Conservation (phyloP, 768 basidiomycete genomes). For the Leccinum subtestaceum region DNA sequence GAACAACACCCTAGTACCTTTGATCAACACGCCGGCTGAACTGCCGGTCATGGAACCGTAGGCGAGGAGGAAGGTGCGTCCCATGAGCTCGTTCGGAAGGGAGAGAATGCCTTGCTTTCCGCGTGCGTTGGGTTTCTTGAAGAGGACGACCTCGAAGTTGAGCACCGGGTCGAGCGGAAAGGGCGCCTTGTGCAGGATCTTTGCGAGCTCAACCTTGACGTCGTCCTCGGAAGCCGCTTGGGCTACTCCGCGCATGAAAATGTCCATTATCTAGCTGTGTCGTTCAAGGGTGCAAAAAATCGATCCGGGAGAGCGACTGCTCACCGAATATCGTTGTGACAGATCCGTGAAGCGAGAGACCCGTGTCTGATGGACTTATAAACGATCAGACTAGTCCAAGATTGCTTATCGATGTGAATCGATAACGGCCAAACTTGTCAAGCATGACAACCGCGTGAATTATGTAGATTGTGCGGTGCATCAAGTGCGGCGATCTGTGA, state of each 20-base stretch:
- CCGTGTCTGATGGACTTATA: slow-evolving; percentile 15
- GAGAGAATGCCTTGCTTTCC: slow-evolving; percentile 33
- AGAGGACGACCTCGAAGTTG: slow-evolving; percentile 37
- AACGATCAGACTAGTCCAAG: not conserved
- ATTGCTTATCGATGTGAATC: not conserved
- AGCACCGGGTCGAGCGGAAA: slow-evolving; percentile 25
- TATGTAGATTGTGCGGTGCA: not conserved
- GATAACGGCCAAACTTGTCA: slow-evolving; percentile 15
- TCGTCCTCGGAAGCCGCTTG: slow-evolving; percentile 31
- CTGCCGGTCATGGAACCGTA: slow-evolving; percentile 19
- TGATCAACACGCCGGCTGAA: slow-evolving; percentile 25
- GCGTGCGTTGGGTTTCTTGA: slow-evolving; percentile 18
- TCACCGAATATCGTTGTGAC: slow-evolving; percentile 20
- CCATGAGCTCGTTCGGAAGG: slow-evolving; percentile 22
- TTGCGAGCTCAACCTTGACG: slow-evolving; percentile 32
- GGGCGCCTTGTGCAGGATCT: slow-evolving; percentile 33
- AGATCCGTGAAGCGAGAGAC: slow-evolving; percentile 2
- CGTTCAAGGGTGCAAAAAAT: not conserved
- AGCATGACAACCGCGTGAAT: not conserved
- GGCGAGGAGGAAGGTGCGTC: slow-evolving; percentile 24
- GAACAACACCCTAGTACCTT: slow-evolving; percentile 24
- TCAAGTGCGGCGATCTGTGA: slow-evolving; percentile 13
- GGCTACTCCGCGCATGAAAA: slow-evolving; percentile 34
- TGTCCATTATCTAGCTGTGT: slow-evolving; percentile 28
- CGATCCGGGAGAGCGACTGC: not conserved